Base-by-base conservation (phyloP, 2,329 filamentous ascomycete genomes). In the Epichloe gansuensis region DNA sequence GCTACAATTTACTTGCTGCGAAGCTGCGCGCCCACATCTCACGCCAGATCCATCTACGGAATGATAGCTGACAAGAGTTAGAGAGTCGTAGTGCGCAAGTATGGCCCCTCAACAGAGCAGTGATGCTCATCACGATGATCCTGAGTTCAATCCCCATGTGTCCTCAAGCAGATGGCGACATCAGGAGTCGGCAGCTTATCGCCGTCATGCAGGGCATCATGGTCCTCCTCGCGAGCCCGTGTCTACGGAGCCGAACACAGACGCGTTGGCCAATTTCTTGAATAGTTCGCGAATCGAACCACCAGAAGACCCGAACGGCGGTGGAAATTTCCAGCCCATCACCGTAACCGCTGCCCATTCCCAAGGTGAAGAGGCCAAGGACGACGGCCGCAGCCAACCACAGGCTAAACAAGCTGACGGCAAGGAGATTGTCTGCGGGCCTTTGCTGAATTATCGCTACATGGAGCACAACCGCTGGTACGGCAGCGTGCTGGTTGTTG, bases 401-500 rank as follows among this genome's bases (percentile, higher is more conserved):
- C 59, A 60, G 12, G 58, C 58, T 7, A 75, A 78, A 17, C 59
- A 60, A 13, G 58, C 58, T 7, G 75, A 78, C 48, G 76, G 75
- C 46, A 76, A 72, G 61, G 80, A 86, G 55, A 76, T 90, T 31
- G 73, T 85, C 13, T 84, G 80, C 59, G 87, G 87, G 0, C 87
- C 87, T 21, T 71, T 91, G 58, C 70, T 91, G 56, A 91, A 91
- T 69, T 91, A 90, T 67, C 77, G 84, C 57, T 79, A 80, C 62
- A 90, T 86, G 80, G 81, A 85, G 58, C 80, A 84, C 60, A 77
- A 76, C 31, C 71, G 69, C 42, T 97, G 91, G 91, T 75, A 87
- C 61, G 91, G 91, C 54, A 95, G 89, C 65, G 86, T 95, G 7
- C 72, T 96, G 60, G 72, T 96, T 48, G 89, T 96, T 50, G 86